Evolutionary conservation across 106 monocot species (phyloP).

Genomic region (Triglochin maritima): DNA sequence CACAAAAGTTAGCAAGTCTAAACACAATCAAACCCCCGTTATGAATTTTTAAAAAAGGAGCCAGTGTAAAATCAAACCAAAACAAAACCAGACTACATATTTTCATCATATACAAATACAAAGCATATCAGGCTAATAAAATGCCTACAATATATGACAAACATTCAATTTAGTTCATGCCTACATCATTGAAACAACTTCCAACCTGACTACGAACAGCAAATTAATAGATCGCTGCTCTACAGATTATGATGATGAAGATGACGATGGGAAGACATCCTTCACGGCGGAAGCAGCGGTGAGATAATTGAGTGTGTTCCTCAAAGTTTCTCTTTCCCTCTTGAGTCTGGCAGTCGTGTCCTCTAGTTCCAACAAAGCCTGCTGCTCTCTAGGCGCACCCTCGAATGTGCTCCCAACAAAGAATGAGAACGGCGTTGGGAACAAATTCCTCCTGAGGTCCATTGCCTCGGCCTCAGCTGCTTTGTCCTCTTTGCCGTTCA

Average conservation of each 20-base stretch:
- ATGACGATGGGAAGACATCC: slow-evolving; percentile 20
- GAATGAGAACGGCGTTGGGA: slow-evolving; percentile 93
- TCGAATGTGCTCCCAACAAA: slow-evolving; percentile 86
- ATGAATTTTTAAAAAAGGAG: too few relatives aligned
- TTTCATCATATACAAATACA: too few relatives aligned
- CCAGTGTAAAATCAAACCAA: too few relatives aligned
- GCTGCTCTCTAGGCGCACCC: slow-evolving; percentile 81
- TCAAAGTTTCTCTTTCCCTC: slow-evolving; percentile 72
- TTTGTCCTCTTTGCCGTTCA: slow-evolving; percentile 55
- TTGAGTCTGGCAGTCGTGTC: slow-evolving; percentile 56
- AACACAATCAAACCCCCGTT: too few relatives aligned
- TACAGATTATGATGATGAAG: slow-evolving; percentile 2
- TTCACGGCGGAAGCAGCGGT: slow-evolving; percentile 25
- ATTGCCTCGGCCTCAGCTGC: slow-evolving; percentile 7
- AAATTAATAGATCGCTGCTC: too few relatives aligned
- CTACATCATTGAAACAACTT: too few relatives aligned
- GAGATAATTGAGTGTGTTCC: slow-evolving; percentile 57
- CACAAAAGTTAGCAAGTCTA: too few relatives aligned
- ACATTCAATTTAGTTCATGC: too few relatives aligned
- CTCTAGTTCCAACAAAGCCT: slow-evolving; percentile 85
- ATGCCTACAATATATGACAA: too few relatives aligned
- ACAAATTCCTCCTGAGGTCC: slow-evolving; percentile 47
- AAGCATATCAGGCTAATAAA: too few relatives aligned
- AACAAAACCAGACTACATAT: too few relatives aligned
- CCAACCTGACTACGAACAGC: too few relatives aligned